phyloP scores from a whole-genome alignment of 2,329 filamentous ascomycete genomes.

The Calonectria leucothoes region DNA sequence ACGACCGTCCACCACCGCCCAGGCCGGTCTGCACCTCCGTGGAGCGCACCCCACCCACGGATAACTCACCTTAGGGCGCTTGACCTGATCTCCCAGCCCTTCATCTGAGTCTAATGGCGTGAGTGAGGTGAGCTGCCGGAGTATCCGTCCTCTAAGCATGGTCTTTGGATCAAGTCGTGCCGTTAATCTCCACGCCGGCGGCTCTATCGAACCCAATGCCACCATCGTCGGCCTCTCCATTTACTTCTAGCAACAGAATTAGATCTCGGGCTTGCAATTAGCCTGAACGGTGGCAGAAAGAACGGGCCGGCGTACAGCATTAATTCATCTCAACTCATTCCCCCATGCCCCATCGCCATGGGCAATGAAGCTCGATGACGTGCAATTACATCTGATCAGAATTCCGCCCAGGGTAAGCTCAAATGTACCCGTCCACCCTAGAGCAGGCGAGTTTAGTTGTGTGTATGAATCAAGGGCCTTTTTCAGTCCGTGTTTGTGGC shows the following conservation, averaged over 20 bases:
- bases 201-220: conserved; percentile 3
- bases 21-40: conserved; percentile 3
- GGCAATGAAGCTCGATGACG: conserved; percentile 6
- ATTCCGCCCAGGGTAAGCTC: neutral
- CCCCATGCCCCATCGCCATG: neutral
- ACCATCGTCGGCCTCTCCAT: conserved; percentile 1
- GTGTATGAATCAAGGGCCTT: neutral
- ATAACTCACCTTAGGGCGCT: conserved; percentile 10
- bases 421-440: neutral
- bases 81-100: conserved; percentile 1
- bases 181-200: neutral
- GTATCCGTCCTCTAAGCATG: neutral
- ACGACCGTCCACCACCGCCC: neutral
- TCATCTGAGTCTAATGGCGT: neutral
- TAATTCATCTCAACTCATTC: conserved; percentile 5
- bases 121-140: neutral
- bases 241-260: conserved; percentile 7
- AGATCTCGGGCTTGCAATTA: neutral
- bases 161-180: neutral
- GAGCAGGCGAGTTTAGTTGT: neutral
- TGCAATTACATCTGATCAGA: neutral
- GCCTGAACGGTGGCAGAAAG: neutral
- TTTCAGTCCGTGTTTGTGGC: neutral
- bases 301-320: neutral
- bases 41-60: conserved; percentile 1